phyloP scores from a whole-genome alignment of 1,139 yeast genomes.

The Saccharomyces hybrid region DNA sequence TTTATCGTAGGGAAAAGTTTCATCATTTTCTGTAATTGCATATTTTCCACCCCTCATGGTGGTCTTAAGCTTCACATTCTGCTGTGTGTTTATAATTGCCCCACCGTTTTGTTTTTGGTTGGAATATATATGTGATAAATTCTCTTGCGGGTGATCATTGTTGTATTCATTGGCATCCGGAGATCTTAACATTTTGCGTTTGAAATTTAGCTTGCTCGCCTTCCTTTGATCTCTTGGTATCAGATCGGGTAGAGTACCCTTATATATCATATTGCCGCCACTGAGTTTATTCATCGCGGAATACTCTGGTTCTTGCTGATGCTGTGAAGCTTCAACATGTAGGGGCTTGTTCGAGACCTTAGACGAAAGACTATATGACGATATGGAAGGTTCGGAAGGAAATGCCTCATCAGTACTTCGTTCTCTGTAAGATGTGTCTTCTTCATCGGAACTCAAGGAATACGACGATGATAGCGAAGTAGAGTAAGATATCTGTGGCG shows the following conservation, averaged over 20 bases:
- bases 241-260: slow-evolving; percentile 25
- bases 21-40: slow-evolving; percentile 3
- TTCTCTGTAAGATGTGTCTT: background rate
- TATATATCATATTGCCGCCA: slow-evolving; percentile 15
- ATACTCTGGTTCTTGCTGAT: slow-evolving; percentile 3
- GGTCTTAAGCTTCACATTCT: slow-evolving; percentile 17
- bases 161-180: too few species aligned
- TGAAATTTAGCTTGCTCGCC: slow-evolving; percentile 14
- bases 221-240: slow-evolving; percentile 21
- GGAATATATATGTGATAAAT: background rate
- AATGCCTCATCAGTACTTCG: background rate
- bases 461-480: background rate
- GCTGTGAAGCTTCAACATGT: too few species aligned
- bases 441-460: background rate
- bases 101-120: slow-evolving; percentile 11
- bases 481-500: background rate
- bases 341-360: too few species aligned
- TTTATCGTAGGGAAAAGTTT: background rate
- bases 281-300: slow-evolving; percentile 13
- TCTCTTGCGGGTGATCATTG: background rate
- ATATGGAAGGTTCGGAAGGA: background rate
- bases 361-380: background rate
- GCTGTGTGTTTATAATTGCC: slow-evolving; percentile 15
- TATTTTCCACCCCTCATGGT: slow-evolving; percentile 17
- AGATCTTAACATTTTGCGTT: slow-evolving; percentile 10